Evolutionary conservation across 139 green algal species (phyloP).

Genomic region (Chlorella ohadii): DNA sequence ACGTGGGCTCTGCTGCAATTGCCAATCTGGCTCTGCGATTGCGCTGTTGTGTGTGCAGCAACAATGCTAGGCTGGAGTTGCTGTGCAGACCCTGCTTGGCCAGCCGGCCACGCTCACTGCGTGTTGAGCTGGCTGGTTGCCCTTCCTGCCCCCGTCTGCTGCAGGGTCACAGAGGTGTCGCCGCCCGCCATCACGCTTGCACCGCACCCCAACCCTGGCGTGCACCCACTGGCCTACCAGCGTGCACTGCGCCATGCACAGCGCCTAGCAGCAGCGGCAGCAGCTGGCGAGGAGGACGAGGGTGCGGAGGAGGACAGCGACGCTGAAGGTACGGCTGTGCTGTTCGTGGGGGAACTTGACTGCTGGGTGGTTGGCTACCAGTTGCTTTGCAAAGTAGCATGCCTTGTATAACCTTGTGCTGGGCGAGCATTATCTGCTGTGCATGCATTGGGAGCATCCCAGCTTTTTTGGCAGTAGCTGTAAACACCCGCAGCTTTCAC

Average conservation of each 20-base stretch:
- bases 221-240: conserved; percentile 20
- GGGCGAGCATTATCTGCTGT: no score
- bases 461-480: no score
- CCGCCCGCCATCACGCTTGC: conserved; percentile 8
- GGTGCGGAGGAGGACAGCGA: conserved; percentile 6
- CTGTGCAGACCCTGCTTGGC: no score
- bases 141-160: not conserved
- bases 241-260: not conserved
- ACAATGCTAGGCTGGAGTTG: no score
- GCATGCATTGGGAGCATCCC: no score
- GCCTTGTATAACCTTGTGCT: no score
- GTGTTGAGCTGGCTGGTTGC: no score
- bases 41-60: no score
- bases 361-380: not conserved
- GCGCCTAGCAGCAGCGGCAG: not conserved
- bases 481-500: no score
- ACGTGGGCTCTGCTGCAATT: no score
- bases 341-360: not conserved
- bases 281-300: not conserved
- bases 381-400: no score
- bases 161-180: not conserved
- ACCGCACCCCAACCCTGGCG: conserved; percentile 27
- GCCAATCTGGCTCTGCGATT: not conserved
- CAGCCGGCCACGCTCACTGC: no score
- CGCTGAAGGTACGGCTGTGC: conserved; percentile 4